Evolutionary conservation across 2,329 filamentous ascomycete genomes (phyloP), one percentile per base, ranked within the genome.

Genomic region (Cladosporium velox): DNA sequence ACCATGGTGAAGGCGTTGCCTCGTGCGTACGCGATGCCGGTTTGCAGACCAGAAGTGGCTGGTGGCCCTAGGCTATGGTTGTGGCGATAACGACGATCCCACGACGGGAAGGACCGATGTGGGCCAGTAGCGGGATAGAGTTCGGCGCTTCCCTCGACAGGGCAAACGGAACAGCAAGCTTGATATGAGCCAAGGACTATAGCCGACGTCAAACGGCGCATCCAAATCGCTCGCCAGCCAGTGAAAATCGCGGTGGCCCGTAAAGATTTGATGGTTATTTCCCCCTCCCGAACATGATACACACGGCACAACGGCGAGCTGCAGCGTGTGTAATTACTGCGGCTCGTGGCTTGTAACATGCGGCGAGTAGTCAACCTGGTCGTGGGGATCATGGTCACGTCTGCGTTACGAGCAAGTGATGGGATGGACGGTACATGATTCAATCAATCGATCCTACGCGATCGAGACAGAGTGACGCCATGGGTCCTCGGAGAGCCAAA

Each of bases 141-240:
- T 58, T 41, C 8, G 55, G 32, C 32, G 55, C 55, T 41, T 24
- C 32, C 7, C 54, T 35, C 30, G 54, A 58, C 32, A 38, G 30
- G 28, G 55, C 55, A 58, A 58, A 58, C 55, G 34, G 55, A 41
- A 58, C 55, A 55, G 55, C 30, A 58, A 58, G 55, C 55, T 58
- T 58, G 55, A 58, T 58, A 58, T 58, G n/a, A 38, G 55, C 55
- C 55, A 58, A 58, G 55, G 32, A 38, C 55, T 58, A 58, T 58
- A 38, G 55, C 55, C 55, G 55, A 58, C 14, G 55, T 24, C 15
- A 12, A 58, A 34, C 52, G 55, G 55, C 55, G 32, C 21, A 12
- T 58, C 55, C 55, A 21, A 58, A 58, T 26, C n/a, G n/a, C 32
- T 58, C 52, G 34, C 21, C 32, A 58, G 55, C 32, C 32, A 26